These are phyloP conservation scores for Globisporangium paroecandrum DNA, from an alignment of 352 stramenopile genomes.

Conservation along the genomic window DNA sequence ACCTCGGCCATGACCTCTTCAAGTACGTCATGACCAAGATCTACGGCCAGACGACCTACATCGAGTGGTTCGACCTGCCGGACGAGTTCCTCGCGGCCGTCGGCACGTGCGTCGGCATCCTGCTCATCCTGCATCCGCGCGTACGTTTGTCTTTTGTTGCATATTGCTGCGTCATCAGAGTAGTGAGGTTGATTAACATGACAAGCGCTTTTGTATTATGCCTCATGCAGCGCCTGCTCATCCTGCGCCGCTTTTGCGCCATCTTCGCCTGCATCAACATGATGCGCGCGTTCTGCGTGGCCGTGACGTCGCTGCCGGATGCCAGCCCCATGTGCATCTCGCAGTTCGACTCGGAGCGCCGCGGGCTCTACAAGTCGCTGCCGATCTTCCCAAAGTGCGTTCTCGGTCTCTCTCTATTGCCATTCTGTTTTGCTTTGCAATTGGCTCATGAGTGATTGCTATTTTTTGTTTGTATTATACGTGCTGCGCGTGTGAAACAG, in stretches of 20 bases:
- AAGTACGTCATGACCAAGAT: constrained; percentile 86
- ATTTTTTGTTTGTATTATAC: not conserved
- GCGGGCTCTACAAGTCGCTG: constrained; percentile 74
- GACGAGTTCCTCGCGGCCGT: constrained; percentile 81
- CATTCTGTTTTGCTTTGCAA: not conserved
- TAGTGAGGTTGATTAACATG: not conserved
- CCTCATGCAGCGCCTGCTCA: constrained; percentile 64
- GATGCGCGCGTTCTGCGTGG: constrained; percentile 81
- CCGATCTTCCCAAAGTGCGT: constrained; percentile 84
- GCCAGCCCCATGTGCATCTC: constrained; percentile 85
- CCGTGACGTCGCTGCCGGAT: constrained; percentile 80
- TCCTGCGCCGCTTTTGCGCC: constrained; percentile 81
- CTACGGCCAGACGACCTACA: constrained; percentile 72
- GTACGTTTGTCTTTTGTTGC: constrained; percentile 34
- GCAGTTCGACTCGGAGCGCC: constrained; percentile 57
- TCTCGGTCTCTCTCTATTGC: not conserved
- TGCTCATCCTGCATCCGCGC: constrained; percentile 74
- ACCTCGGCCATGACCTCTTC: constrained; percentile 85
- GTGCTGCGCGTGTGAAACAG: constrained; percentile 23
- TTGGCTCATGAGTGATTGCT: not conserved
- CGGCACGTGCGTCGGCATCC: constrained; percentile 56
- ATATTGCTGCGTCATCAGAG: not conserved
- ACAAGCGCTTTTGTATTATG: constrained; percentile 3
- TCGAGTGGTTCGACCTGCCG: constrained; percentile 84
- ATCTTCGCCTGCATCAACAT: constrained; percentile 87